Base-by-base conservation (phyloP, 805 yeast genomes). In the Ogataea angusta region DNA sequence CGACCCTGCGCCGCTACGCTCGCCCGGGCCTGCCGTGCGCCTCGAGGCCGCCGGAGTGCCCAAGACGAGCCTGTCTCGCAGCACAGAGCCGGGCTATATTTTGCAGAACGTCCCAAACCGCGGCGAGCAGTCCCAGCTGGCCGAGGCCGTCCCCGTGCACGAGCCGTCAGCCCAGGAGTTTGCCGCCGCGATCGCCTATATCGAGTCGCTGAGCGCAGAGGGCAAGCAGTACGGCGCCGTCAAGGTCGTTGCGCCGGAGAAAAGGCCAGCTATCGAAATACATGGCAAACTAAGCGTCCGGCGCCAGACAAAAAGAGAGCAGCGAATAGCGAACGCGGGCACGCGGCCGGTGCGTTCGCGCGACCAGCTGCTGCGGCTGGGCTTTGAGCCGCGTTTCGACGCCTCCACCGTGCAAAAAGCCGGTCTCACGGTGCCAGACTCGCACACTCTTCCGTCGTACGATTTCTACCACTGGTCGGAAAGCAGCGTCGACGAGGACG, bases 191-290 rank as follows among this genome's bases (percentile, higher is more conserved):
- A 74, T 82, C 15, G 60, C 59, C n/a, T 83, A 80, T 49, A 65
- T 86, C 13, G 82, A 84, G 16, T 67, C 75, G 10, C 60, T 78
- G 1, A 59, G 63, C 10, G 67, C 70, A 0, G 52, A 70, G 8
- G 95, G 93, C 2, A 62, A 57, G 23, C 57, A 64, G 21, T 78
- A 72, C 57, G 96, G 96, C 0, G 89, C 93, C 53, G 62, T 88
- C 31, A 90, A 89, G 54, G 57, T 90, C 2, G 67, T 75, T 6
- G 82, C 95, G 4, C 90, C 91, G 13, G 17, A 12, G 10, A 32
- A 33, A 33, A 26, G 15, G 10, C 27, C 15, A 14, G 13, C 10
- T 2, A n/a, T 31, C n/a, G 15, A 30, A 6, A 22, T 30, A 12
- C 9, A 23, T 1, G 30, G 31, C 18, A 25, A 9, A 10, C 25